Percentiles rank a stretch among this genome's conserved stretches.
phyloP scores from a whole-genome alignment of 2,329 filamentous ascomycete species.

The Venturia carpophila region DNA sequence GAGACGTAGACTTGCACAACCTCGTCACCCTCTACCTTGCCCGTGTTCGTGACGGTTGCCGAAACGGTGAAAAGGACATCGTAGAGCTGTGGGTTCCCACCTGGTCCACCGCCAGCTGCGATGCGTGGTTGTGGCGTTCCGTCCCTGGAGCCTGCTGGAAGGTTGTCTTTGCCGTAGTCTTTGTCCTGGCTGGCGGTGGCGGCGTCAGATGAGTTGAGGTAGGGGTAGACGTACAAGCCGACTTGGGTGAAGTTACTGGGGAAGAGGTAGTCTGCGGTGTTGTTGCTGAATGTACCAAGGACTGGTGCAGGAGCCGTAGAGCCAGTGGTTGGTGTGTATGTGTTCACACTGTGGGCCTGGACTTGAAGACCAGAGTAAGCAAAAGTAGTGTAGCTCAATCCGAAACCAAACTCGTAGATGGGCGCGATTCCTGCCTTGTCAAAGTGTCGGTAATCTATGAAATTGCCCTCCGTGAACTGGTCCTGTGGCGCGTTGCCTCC shows the following conservation, averaged over 20 bases:
- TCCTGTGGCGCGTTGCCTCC: constrained; percentile 58
- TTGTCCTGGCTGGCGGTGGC: constrained; percentile 50
- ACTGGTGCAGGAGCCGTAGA: constrained; percentile 55
- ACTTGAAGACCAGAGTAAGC: constrained; percentile 61
- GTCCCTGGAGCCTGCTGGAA: constrained; percentile 52
- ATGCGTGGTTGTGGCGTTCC: constrained; percentile 50
- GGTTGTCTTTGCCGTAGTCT: constrained; percentile 51
- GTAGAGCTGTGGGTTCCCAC: constrained; percentile 57
- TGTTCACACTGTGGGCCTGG: constrained; percentile 39
- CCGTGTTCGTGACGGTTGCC: constrained; percentile 65
- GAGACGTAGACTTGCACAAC: constrained; percentile 69
- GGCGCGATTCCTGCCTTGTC: constrained; percentile 59
- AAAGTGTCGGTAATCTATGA: constrained; percentile 75
- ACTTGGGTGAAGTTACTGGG: constrained; percentile 50
- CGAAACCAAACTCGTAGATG: constrained; percentile 74
- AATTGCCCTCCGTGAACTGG: constrained; percentile 68
- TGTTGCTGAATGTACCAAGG: constrained; percentile 58
- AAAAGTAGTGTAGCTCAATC: constrained; percentile 74
- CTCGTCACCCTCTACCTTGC: constrained; percentile 56
- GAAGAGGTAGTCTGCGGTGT: constrained; percentile 59
- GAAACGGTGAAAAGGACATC: constrained; percentile 61
- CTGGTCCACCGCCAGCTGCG: constrained; percentile 56
- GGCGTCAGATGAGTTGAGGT: constrained; percentile 56
- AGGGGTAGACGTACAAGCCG: constrained; percentile 60
- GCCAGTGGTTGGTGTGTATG: constrained; percentile 55